phyloP scores from a whole-genome alignment of 768 basidiomycete species.

The Trametes elegans region DNA sequence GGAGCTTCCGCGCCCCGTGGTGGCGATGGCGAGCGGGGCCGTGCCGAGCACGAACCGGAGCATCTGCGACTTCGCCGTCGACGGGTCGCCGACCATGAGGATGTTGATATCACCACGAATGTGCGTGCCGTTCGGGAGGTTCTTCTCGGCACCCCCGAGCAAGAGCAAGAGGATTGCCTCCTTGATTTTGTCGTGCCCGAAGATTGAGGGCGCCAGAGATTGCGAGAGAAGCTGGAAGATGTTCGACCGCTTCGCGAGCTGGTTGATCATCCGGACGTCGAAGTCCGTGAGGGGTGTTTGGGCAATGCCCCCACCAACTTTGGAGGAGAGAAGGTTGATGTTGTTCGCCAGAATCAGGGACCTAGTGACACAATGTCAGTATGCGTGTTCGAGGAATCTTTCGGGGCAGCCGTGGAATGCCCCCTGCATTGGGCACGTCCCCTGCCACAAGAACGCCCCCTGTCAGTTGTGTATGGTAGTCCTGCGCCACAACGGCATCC shows the following conservation, averaged over 20 bases:
- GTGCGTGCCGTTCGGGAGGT: conserved; percentile 94
- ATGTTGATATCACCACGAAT: conserved; percentile 99
- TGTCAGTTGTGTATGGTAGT: neutral
- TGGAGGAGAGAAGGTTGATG: conserved; percentile 90
- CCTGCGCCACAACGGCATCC: neutral
- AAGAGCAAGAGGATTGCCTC: conserved; percentile 89
- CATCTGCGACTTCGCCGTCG: conserved; percentile 97
- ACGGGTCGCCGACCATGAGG: conserved; percentile 99
- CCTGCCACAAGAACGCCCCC: too few species aligned
- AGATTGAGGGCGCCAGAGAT: conserved; percentile 97
- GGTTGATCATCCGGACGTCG: conserved; percentile 95
- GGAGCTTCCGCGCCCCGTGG: conserved; percentile 96
- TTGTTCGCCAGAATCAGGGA: conserved; percentile 94
- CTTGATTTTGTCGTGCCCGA: conserved; percentile 95
- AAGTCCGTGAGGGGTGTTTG: conserved; percentile 88
- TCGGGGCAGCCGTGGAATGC: neutral
- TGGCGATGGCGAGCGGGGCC: conserved; percentile 96
- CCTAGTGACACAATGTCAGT: conserved; percentile 40
- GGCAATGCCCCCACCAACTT: conserved; percentile 92
- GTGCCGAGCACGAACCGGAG: conserved; percentile 94
- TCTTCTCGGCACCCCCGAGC: conserved; percentile 97
- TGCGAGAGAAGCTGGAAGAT: conserved; percentile 88
- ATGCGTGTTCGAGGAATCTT: neutral
- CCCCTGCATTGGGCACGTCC: too few species aligned
- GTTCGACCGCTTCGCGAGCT: conserved; percentile 81